Evolutionary conservation across 2,329 filamentous ascomycete genomes (phyloP).

Genomic region (Aspergillus sp.): DNA sequence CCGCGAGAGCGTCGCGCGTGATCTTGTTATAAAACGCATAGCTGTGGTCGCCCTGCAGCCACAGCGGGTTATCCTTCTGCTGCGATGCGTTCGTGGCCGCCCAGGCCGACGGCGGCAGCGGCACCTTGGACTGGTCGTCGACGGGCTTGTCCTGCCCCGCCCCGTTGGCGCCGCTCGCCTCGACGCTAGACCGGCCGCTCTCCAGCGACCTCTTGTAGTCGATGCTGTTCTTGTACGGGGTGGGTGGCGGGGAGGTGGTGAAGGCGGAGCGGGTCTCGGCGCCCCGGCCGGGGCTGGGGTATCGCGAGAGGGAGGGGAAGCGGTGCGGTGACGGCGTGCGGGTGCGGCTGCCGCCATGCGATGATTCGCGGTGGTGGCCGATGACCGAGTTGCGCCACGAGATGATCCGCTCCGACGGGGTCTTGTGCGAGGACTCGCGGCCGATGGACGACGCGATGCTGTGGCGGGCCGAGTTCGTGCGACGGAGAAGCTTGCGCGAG

Average conservation of each 20-base stretch:
- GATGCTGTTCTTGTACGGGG: conserved; percentile 19
- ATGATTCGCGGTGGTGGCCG: conserved; percentile 50
- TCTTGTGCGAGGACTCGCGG: conserved; percentile 44
- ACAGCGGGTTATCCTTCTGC: conserved; percentile 44
- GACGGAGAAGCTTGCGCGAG: conserved; percentile 62
- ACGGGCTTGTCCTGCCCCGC: background rate
- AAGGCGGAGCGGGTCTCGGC: conserved; percentile 27
- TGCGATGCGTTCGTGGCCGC: conserved; percentile 19
- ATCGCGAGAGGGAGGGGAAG: conserved; percentile 26
- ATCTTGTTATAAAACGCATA: conserved; percentile 55
- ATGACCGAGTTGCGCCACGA: conserved; percentile 77
- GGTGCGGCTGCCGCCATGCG: conserved; percentile 30
- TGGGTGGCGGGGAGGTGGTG: conserved; percentile 28
- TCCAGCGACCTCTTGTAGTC: conserved; percentile 22
- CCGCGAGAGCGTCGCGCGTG: conserved; percentile 38
- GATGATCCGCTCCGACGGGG: conserved; percentile 73
- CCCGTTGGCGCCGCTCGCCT: conserved; percentile 11
- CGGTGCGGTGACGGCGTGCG: conserved; percentile 53
- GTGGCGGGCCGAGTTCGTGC: conserved; percentile 56
- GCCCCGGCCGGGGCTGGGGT: conserved; percentile 21
- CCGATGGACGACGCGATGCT: conserved; percentile 50
- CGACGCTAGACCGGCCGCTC: conserved; percentile 18
- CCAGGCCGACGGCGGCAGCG: conserved; percentile 21
- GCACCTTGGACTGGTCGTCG: conserved; percentile 7
- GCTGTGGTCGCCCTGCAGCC: conserved; percentile 50